Base-by-base conservation (phyloP, 2,329 filamentous ascomycete genomes). In the Byssothecium circinans region DNA sequence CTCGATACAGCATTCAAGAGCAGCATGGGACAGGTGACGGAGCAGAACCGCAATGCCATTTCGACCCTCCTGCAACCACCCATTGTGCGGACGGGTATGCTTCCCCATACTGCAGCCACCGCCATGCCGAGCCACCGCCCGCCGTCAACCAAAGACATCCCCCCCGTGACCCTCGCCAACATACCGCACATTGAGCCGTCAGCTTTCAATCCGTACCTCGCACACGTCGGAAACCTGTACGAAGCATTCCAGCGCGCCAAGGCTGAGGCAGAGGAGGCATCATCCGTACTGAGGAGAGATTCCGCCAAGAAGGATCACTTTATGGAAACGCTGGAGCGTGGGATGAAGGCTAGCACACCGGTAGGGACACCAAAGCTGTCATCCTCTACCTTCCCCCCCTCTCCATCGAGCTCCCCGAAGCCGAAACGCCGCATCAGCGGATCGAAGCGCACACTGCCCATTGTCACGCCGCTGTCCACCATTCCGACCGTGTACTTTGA, bases 401-500 rank as follows among this genome's bases (percentile, higher is more conserved):
- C 73, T n/a, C 77, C 80, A 2, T 67, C 73, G n/a, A 75, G 76
- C 47, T 61, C 74, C 18, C 76, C 80, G 42, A 75, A 74, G 43
- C 58, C 70, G n/a, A 76, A 80, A 57, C 58, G 69, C 44, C 76
- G 78, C 45, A 77, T 74, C 22, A 82, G 76, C 59, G 78, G 74
- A 30, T 76, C 74, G 47, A 82, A 82, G 61, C 83, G 85, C 56
- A 79, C 79, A 33, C 72, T 80, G 0, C 87, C 91, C 50, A 87
- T 87, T 0, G 84, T 88, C 1, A 90, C 94, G 1, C 94, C 91
- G 0, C 70, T 99, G 22, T 94, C 91, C 4, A 97, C 91, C 0
- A 96, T 99, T 35, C 94, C 94, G 0, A 82, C 77, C 40, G 89
- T 99, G 10, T 99, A 97, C 67, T 96, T 96, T 60, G 94, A 97